A percentile compares a stretch with the other conserved stretches of the same genome.
Evolutionary conservation across 164 flowering plant species (phyloP).

Genomic region (Cinnamomum micranthum): DNA sequence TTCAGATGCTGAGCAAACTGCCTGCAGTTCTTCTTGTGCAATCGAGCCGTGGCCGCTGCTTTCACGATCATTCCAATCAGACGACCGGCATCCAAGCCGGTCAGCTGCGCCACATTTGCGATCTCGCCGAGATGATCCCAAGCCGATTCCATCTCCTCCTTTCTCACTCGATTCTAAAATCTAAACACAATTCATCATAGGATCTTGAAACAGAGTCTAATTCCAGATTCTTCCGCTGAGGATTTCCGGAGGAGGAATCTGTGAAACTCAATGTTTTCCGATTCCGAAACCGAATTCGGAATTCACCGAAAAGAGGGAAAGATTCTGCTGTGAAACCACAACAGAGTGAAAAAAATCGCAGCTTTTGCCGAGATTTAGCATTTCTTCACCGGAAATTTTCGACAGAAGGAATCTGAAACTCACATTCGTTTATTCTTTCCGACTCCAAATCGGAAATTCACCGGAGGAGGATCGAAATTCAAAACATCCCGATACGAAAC

Average conservation of each 20-base stretch:
- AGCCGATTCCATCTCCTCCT: conserved; percentile 31
- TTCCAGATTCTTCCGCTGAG: not conserved
- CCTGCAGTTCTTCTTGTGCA: conserved; percentile 96
- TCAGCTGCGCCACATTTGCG: conserved; percentile 72
- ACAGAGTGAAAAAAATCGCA: conserved; percentile 1
- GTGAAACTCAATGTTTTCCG: not conserved
- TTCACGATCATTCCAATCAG: conserved; percentile 75
- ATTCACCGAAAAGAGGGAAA: not conserved
- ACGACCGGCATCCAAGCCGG: conserved; percentile 73
- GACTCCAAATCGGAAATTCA: too few species aligned
- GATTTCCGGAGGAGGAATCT: not conserved
- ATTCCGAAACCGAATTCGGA: not conserved
- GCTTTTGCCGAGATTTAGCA: not conserved
- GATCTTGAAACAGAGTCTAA: not conserved
- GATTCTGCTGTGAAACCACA: not conserved
- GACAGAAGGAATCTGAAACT: not conserved
- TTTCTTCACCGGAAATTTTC: not conserved
- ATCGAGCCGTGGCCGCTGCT: conserved; percentile 83
- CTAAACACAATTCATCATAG: too few species aligned
- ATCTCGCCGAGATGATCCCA: conserved; percentile 81
- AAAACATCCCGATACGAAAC: not conserved
- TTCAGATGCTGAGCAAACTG: conserved; percentile 89
- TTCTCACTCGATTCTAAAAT: not conserved
- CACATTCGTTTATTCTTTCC: not conserved
- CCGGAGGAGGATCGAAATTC: too few species aligned